Conservation (phyloP, 306 rosid species). For the Cyclanthera cordifolia region DNA sequence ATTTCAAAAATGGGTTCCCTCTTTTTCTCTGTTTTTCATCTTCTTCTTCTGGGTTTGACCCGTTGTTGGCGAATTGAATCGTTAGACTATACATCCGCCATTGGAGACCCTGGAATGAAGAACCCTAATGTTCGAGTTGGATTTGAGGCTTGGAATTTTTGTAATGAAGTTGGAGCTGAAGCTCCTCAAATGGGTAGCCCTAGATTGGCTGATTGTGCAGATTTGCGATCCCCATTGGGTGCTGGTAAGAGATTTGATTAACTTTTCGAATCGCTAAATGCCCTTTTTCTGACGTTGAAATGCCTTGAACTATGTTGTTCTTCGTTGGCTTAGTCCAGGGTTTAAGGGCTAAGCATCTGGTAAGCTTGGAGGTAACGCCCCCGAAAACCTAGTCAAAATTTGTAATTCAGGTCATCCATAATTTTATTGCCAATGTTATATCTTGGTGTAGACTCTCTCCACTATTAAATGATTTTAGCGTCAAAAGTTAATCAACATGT, state of each 20-base stretch:
- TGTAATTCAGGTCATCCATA: no score
- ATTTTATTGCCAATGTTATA: no score
- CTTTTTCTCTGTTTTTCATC: not conserved
- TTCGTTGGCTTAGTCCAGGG: no score
- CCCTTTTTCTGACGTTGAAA: not conserved
- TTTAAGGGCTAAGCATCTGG: no score
- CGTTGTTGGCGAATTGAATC: conserved; percentile 1
- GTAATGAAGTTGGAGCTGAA: conserved; percentile 48
- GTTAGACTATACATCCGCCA: conserved; percentile 19
- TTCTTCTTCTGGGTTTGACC: not conserved
- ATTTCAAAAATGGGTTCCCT: not conserved
- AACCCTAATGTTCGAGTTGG: conserved; percentile 38
- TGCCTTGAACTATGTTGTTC: no score
- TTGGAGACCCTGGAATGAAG: conserved; percentile 48
- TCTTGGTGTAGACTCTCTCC: no score
- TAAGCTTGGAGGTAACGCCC: no score
- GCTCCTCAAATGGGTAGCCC: conserved; percentile 52
- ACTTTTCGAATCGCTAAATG: not conserved
- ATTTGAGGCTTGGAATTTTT: conserved; percentile 46
- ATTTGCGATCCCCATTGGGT: conserved; percentile 7
- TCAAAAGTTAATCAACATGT: no score
- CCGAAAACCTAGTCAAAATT: no score
- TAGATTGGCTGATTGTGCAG: conserved; percentile 44
- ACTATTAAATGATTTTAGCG: no score
- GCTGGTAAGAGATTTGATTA: not conserved